Base-by-base conservation (phyloP, 306 rosid genomes). In the Inga leiocalycina region DNA sequence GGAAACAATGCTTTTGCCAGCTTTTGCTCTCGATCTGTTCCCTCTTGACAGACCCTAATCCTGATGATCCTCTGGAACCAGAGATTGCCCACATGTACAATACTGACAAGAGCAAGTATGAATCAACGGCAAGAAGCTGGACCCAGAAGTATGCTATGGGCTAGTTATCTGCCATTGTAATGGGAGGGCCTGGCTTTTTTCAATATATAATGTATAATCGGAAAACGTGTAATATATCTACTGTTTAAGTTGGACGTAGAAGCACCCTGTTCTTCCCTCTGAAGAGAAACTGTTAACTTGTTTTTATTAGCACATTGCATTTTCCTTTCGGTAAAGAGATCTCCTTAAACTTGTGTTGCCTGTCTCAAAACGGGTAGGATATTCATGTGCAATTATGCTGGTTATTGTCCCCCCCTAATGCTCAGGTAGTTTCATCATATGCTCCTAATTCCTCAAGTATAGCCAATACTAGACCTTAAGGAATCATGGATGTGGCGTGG, bases 71-170 rank as follows among this genome's bases (percentile, higher is more conserved):
- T 24, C 77, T 90, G 90, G 97, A 90, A 82, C 94, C 97, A 8
- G 97, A 92, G 88, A 92, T 90, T 37, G 91, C 97, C 22, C 94
- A 92, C 83, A 90, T 92, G 97, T 90, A 90, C 86, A 92, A 92
- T 88, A 90, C 94, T 4, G 97, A 92, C 87, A 82, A 81, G 85
- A 83, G 76, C 90, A 92, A 92, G 89, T 92, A 92, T 49, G 97
- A 92, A 83, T 85, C 94, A 67, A 92, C 94, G 2, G 94, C 97
- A 4, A 90, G 94, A 88, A 90, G 97, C 94, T 90, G 92, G 97
- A 90, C 97, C 75, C 92, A 92, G 88, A 92, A 92, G 89, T 90
- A 92, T 81, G 93, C 91, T 44, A 90, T 90, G 96, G 96, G 96
- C 43, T 90, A 88, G 81, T 69, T 49, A 30, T 61, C 20, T 68